A percentile compares a stretch with the other conserved stretches of the same genome.
These are phyloP conservation scores for Zygosaccharomyces kombuchaensis DNA, from an alignment of 805 yeast species.

Conservation along the genomic window DNA sequence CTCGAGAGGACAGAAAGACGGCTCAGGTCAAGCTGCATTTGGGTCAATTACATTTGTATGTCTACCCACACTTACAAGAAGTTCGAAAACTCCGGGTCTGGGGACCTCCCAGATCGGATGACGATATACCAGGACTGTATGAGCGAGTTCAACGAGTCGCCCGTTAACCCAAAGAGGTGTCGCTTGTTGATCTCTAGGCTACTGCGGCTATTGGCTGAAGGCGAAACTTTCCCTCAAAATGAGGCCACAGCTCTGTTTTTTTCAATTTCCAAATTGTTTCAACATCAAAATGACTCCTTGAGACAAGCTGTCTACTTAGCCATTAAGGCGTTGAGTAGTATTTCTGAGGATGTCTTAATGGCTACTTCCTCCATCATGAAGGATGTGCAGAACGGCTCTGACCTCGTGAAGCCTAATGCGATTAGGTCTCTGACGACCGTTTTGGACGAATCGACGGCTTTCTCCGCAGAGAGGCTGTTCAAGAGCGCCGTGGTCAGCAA, in stretches of 20 bases:
- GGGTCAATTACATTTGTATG: conserved; percentile 42
- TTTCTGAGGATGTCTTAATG: conserved; percentile 92
- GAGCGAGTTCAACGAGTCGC: conserved; percentile 86
- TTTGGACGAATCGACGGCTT: conserved; percentile 84
- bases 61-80: conserved; percentile 81
- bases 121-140: conserved; percentile 93
- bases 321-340: conserved; percentile 80
- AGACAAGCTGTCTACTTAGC: conserved; percentile 93
- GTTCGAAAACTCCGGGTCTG: conserved; percentile 69
- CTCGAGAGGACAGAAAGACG: background rate
- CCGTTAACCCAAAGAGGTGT: conserved; percentile 82
- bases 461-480: conserved; percentile 87
- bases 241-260: conserved; percentile 93
- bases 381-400: conserved; percentile 88
- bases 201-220: conserved; percentile 74
- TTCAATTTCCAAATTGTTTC: conserved; percentile 90
- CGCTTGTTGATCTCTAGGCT: conserved; percentile 78
- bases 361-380: conserved; percentile 97
- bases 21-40: background rate
- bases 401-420: conserved; percentile 88
- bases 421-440: conserved; percentile 87
- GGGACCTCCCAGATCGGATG: conserved; percentile 86
- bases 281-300: conserved; percentile 74
- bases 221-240: conserved; percentile 79
- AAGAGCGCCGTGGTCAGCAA: conserved; percentile 89